Percentiles rank a stretch among this genome's conserved stretches.
phyloP scores from a whole-genome alignment of 345 rosid species.

The Salix dunnii region DNA sequence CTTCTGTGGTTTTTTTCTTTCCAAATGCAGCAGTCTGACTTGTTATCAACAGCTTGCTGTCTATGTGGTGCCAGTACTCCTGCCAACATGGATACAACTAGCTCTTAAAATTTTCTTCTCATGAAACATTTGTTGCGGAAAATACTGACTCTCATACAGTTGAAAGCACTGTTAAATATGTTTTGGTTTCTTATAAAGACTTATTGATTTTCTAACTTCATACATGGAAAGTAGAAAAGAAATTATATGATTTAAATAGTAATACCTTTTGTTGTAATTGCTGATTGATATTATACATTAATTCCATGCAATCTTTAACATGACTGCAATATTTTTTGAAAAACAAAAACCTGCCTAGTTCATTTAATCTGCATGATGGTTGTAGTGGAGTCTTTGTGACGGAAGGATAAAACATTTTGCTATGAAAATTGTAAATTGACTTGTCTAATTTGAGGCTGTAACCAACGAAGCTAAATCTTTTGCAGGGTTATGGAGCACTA shows the following conservation, averaged over 20 bases:
- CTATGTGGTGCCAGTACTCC: neutral
- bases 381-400: slow-evolving; percentile 1
- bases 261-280: neutral
- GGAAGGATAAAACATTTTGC: neutral
- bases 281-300: neutral
- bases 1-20: neutral
- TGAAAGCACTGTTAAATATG: neutral
- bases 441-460: slow-evolving; percentile 11
- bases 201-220: neutral
- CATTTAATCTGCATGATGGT: neutral
- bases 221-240: neutral
- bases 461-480: slow-evolving; percentile 17
- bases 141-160: neutral
- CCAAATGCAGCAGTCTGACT: neutral
- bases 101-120: neutral
- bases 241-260: neutral
- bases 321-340: neutral
- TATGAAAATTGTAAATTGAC: neutral
- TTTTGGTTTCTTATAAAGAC: neutral
- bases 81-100: neutral
- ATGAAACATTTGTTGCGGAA: neutral
- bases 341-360: neutral
- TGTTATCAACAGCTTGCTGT: neutral
- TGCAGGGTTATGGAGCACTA: slow-evolving; percentile 94
- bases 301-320: neutral